phyloP scores from a whole-genome alignment of 2,329 filamentous ascomycete species.

The Phialophora chinensis region DNA sequence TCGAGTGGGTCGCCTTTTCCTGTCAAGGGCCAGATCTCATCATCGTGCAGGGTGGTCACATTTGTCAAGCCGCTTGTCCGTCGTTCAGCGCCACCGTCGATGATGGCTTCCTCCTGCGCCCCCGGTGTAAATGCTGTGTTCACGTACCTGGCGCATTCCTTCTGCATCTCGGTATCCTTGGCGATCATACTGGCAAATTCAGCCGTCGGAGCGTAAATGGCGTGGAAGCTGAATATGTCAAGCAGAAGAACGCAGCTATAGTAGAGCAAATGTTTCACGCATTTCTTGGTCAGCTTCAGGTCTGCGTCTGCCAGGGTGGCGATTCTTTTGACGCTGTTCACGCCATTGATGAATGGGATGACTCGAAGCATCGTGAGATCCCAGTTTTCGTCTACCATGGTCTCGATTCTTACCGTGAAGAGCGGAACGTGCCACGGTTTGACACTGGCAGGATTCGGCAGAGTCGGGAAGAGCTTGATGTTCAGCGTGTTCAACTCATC shows the following conservation, averaged over 20 bases:
- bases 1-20: constrained; percentile 47
- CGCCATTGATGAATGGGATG: constrained; percentile 84
- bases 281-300: constrained; percentile 81
- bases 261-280: constrained; percentile 86
- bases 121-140: constrained; percentile 58
- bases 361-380: constrained; percentile 65
- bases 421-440: constrained; percentile 91
- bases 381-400: constrained; percentile 61
- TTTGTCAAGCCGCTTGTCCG: constrained; percentile 36
- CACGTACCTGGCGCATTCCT: constrained; percentile 87
- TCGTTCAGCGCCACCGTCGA: constrained; percentile 24
- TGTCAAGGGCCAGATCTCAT: constrained; percentile 53
- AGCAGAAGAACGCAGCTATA: constrained; percentile 89
- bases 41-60: constrained; percentile 31
- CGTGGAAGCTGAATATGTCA: constrained; percentile 93
- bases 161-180: constrained; percentile 75
- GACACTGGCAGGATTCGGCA: constrained; percentile 76
- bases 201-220: constrained; percentile 83
- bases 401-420: constrained; percentile 62
- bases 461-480: constrained; percentile 90
- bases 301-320: constrained; percentile 85
- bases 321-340: constrained; percentile 87
- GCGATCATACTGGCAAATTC: constrained; percentile 78
- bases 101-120: constrained; percentile 36
- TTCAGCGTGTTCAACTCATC: constrained; percentile 95